A percentile compares a stretch with the other conserved stretches of the same genome.
Evolutionary conservation across 2,329 filamentous ascomycete species (phyloP).

Genomic region (Talaromyces albobiverticillius): DNA sequence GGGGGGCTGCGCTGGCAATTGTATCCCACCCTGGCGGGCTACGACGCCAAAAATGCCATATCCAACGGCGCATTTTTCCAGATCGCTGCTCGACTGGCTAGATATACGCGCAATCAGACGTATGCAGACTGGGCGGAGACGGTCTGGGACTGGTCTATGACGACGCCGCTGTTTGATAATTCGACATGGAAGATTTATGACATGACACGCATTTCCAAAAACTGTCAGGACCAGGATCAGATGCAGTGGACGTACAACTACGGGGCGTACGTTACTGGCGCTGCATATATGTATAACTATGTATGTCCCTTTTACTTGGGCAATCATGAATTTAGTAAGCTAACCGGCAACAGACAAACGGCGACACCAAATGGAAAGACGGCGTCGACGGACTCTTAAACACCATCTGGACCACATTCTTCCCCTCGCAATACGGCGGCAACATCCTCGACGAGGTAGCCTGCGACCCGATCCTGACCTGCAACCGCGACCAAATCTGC

Average conservation of each 20-base stretch:
- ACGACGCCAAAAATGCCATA: slow-evolving; percentile 53
- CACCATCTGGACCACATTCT: slow-evolving; percentile 43
- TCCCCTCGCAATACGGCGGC: slow-evolving; percentile 49
- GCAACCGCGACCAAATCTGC: slow-evolving; percentile 62
- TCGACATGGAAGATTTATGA: slow-evolving; percentile 41
- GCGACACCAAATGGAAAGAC: slow-evolving; percentile 50
- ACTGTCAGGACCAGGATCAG: slow-evolving; percentile 50
- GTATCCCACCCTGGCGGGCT: slow-evolving; percentile 68
- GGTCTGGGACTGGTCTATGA: slow-evolving; percentile 57
- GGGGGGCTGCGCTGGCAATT: slow-evolving; percentile 83
- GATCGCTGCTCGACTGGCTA: slow-evolving; percentile 61
- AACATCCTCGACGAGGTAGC: slow-evolving; percentile 58
- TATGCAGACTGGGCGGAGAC: slow-evolving; percentile 72
- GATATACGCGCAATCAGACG: slow-evolving; percentile 71
- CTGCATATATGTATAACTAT: slow-evolving; percentile 56
- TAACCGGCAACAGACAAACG: slow-evolving; percentile 31
- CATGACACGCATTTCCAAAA: slow-evolving; percentile 47
- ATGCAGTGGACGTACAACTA: slow-evolving; percentile 59
- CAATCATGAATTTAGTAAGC: background rate
- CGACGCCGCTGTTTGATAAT: slow-evolving; percentile 50
- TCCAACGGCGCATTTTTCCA: slow-evolving; percentile 55
- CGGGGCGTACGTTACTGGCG: slow-evolving; percentile 54
- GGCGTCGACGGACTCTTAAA: slow-evolving; percentile 54
- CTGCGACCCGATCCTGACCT: slow-evolving; percentile 55
- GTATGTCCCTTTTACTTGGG: slow-evolving; percentile 30